These are phyloP conservation scores for Hamigera avellanea DNA, from an alignment of 495 filamentous ascomycete species.

Conservation along the genomic window DNA sequence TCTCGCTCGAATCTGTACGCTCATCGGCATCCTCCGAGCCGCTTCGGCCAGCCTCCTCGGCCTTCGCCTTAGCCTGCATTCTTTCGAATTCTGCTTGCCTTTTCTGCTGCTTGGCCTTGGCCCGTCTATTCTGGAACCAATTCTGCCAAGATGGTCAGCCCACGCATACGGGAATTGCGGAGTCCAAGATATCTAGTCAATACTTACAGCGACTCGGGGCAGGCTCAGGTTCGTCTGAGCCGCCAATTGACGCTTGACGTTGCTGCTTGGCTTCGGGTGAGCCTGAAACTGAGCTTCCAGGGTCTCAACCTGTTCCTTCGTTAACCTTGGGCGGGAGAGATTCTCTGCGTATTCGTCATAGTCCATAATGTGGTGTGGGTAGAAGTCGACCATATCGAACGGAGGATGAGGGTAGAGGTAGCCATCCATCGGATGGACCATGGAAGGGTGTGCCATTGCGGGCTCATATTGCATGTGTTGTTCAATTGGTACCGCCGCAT, in stretches of 20 bases:
- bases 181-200: too few species aligned
- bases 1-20: constrained; percentile 12
- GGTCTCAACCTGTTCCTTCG: constrained; percentile 71
- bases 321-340: constrained; percentile 51
- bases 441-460: constrained; percentile 27
- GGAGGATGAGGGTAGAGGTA: constrained; percentile 31
- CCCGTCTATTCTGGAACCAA: constrained; percentile 85
- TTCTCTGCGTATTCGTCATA: constrained; percentile 41
- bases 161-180: not conserved
- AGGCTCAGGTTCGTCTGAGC: constrained; percentile 61
- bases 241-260: constrained; percentile 62
- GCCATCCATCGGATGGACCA: constrained; percentile 34
- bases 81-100: constrained; percentile 54
- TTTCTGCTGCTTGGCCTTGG: constrained; percentile 69
- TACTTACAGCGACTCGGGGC: constrained; percentile 66
- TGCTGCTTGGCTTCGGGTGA: constrained; percentile 68
- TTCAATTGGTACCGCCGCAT: constrained; percentile 27
- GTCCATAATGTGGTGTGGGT: constrained; percentile 38
- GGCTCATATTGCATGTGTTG: constrained; percentile 30
- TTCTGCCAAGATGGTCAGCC: constrained; percentile 43
- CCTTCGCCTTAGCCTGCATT: constrained; percentile 42
- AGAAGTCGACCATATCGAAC: constrained; percentile 37
- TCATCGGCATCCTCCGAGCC: constrained; percentile 20
- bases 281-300: constrained; percentile 64
- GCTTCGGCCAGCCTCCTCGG: constrained; percentile 27